phyloP scores from a whole-genome alignment of 1,284 basidiomycete species.

The Pascua guehoae region DNA sequence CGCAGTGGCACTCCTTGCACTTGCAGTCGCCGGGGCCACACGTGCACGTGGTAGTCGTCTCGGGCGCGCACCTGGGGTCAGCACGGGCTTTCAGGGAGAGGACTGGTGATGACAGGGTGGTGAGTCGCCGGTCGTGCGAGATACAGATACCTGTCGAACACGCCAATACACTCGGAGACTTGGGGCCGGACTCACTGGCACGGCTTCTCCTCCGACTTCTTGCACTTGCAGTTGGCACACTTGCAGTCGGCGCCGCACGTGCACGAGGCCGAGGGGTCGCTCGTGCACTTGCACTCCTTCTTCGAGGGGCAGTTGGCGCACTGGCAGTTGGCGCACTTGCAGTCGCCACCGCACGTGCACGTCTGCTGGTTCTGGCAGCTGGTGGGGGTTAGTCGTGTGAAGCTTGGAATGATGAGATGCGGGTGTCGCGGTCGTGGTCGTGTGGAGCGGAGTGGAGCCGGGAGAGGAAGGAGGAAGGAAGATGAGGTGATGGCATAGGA shows the following conservation, averaged over 20 bases:
- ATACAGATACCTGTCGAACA: too few relatives aligned
- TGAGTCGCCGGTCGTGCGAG: not conserved
- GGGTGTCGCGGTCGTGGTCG: too few relatives aligned
- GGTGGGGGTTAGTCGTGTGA: not conserved
- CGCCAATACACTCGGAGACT: too few relatives aligned
- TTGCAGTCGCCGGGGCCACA: slow-evolving; percentile 29
- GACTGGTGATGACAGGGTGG: not conserved
- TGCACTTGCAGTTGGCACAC: slow-evolving; percentile 6
- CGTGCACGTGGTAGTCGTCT: slow-evolving; percentile 19
- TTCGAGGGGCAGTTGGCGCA: too few relatives aligned
- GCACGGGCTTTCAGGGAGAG: not conserved
- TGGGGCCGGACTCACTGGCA: too few relatives aligned
- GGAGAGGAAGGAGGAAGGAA: too few relatives aligned
- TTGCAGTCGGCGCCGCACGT: slow-evolving; percentile 2
- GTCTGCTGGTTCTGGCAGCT: not conserved
- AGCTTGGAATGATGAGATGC: slow-evolving; percentile 10
- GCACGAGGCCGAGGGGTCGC: not conserved
- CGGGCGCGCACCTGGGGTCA: slow-evolving; percentile 16
- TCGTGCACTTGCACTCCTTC: slow-evolving; percentile 9
- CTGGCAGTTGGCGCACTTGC: slow-evolving; percentile 3
- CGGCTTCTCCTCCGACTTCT: not conserved
- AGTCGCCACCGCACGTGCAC: slow-evolving; percentile 1
- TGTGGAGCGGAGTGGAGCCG: too few relatives aligned
- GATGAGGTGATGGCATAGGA: too few relatives aligned
- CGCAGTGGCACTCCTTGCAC: slow-evolving; percentile 19